These are phyloP conservation scores for Aspergillus hancockii DNA, from an alignment of 495 filamentous ascomycete species.

Conservation along the genomic window DNA sequence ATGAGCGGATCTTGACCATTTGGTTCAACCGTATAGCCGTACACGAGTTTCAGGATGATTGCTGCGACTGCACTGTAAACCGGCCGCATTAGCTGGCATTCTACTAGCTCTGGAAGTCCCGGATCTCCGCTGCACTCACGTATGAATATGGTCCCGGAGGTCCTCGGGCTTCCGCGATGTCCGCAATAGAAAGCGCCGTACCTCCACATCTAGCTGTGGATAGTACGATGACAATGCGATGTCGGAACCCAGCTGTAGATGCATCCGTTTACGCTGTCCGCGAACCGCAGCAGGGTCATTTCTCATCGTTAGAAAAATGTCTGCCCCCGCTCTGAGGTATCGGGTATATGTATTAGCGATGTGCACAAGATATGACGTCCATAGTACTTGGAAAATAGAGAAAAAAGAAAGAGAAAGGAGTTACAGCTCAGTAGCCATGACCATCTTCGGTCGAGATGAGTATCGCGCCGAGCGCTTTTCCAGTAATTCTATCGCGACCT, in stretches of 20 bases:
- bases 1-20: conserved; percentile 45
- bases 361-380: neutral
- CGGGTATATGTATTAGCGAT: neutral
- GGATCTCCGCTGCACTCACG: conserved; percentile 1
- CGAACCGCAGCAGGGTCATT: neutral
- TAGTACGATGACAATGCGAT: conserved; percentile 24
- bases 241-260: conserved; percentile 7
- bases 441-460: conserved; percentile 37
- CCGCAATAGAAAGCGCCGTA: conserved; percentile 41
- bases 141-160: neutral
- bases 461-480: conserved; percentile 45
- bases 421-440: conserved; percentile 2
- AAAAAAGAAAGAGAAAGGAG: neutral
- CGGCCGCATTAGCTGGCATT: neutral
- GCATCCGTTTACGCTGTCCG: conserved; percentile 32
- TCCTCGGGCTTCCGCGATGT: conserved; percentile 35
- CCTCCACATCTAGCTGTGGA: conserved; percentile 36
- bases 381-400: neutral
- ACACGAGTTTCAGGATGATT: conserved; percentile 48
- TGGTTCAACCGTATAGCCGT: conserved; percentile 50
- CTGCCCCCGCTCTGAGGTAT: neutral
- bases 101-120: neutral
- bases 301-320: neutral
- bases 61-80: conserved; percentile 35
- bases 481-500: conserved; percentile 44